Conservation (phyloP, 306 rosid genomes). For the Dalbergia cochinchinensis region DNA sequence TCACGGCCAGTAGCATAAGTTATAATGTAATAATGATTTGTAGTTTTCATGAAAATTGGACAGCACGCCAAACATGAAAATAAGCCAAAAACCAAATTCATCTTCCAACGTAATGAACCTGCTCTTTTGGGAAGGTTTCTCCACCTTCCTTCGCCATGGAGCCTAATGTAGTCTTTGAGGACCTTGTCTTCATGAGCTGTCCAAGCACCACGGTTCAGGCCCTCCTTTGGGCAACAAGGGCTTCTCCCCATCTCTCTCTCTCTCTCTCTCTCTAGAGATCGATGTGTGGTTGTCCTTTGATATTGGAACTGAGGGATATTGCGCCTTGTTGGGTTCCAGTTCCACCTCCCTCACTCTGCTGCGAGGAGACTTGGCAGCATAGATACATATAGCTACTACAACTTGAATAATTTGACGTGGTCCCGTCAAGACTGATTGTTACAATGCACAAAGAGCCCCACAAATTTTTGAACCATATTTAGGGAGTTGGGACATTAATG, state of each 20-base stretch:
- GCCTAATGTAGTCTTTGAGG: conserved; percentile 49
- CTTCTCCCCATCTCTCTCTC: conserved; percentile 59
- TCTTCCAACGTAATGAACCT: conserved; percentile 33
- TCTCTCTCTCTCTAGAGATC: background rate
- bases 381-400: conserved; percentile 3
- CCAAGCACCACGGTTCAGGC: conserved; percentile 68
- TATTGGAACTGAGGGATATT: background rate
- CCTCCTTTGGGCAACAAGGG: conserved; percentile 66
- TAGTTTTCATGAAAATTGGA: background rate
- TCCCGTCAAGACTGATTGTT: background rate
- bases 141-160: conserved; percentile 70
- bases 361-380: background rate
- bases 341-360: conserved; percentile 1
- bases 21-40: background rate
- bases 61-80: background rate
- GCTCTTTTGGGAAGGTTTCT: conserved; percentile 63
- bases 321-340: background rate
- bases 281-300: background rate
- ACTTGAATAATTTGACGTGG: background rate
- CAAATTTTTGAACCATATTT: too few species aligned
- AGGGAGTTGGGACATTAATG: too few species aligned
- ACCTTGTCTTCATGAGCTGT: conserved; percentile 61
- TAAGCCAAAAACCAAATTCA: background rate
- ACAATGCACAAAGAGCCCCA: background rate
- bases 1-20: background rate